Evolutionary conservation across 768 basidiomycete genomes (phyloP).

Genomic region (Mrakia blollopis): DNA sequence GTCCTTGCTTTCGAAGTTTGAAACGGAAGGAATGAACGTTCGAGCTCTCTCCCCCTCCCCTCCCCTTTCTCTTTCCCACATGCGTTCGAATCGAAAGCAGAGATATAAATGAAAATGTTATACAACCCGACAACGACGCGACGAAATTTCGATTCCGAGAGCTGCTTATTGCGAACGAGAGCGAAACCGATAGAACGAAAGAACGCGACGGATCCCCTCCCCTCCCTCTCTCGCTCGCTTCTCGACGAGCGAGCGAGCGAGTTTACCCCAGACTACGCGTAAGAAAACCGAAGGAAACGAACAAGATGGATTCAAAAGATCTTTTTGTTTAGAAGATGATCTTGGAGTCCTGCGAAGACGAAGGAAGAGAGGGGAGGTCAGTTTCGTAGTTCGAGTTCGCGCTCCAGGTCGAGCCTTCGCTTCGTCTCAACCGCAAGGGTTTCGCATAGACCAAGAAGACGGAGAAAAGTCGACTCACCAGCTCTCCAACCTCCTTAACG

Average conservation of each 20-base stretch:
- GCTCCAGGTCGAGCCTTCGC: too few species aligned
- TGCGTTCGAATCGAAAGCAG: too few species aligned
- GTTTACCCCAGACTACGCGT: too few species aligned
- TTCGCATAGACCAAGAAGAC: too few species aligned
- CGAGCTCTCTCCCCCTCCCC: too few species aligned
- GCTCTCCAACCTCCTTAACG: constrained; percentile 72
- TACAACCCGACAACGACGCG: too few species aligned
- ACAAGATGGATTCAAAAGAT: not conserved
- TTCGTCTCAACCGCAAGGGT: too few species aligned
- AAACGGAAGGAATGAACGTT: too few species aligned
- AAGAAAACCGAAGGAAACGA: not conserved
- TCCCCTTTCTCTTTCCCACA: too few species aligned
- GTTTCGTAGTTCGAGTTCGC: not conserved
- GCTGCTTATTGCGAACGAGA: not conserved
- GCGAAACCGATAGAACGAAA: not conserved
- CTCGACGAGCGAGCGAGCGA: not conserved
- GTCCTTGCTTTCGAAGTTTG: too few species aligned
- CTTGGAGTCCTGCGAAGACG: constrained; percentile 16
- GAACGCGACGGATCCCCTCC: constrained; percentile 5
- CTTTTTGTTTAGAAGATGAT: constrained; percentile 16
- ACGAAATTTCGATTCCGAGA: too few species aligned
- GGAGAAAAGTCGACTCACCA: constrained; percentile 43
- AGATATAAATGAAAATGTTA: too few species aligned
- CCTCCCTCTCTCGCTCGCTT: not conserved
- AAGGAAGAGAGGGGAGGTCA: not conserved